These are phyloP conservation scores for Striga hermonthica DNA, from an alignment of 305 asterid species.

Conservation along the genomic window DNA sequence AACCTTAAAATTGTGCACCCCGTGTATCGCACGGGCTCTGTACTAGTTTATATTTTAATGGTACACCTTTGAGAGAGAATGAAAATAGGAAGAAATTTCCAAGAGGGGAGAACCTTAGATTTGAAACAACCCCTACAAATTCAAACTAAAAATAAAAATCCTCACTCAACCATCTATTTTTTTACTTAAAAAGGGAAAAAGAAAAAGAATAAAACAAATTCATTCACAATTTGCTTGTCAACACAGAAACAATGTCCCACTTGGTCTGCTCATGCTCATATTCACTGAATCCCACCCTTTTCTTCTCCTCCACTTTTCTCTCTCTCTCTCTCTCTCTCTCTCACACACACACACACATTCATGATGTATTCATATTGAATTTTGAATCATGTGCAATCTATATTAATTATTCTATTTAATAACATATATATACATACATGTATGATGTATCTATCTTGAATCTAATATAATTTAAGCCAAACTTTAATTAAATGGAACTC, in stretches of 20 bases:
- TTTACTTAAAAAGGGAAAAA: not conserved
- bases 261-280: conserved; percentile 35
- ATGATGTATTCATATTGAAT: conserved; percentile 9
- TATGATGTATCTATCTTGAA: conserved; percentile 6
- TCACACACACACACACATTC: conserved; percentile 12
- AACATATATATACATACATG: not conserved
- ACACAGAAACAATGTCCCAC: conserved; percentile 39
- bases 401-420: not conserved
- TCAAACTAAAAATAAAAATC: conserved; percentile 27
- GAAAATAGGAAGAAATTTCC: conserved; percentile 17
- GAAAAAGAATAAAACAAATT: no score
- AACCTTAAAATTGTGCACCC: no score
- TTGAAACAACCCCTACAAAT: conserved; percentile 35
- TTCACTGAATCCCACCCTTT: conserved; percentile 70
- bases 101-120: conserved; percentile 61
- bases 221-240: conserved; percentile 32
- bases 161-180: conserved; percentile 24
- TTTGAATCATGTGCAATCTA: conserved; percentile 3
- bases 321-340: not conserved
- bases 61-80: not conserved
- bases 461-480: conserved; percentile 10
- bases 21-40: no score
- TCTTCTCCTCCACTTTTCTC: not conserved
- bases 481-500: conserved; percentile 21
- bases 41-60: no score